Evolutionary conservation across 352 stramenopile species (phyloP), one percentile per base, ranked within the genome.

Genomic region (Pythium rishiriense): DNA sequence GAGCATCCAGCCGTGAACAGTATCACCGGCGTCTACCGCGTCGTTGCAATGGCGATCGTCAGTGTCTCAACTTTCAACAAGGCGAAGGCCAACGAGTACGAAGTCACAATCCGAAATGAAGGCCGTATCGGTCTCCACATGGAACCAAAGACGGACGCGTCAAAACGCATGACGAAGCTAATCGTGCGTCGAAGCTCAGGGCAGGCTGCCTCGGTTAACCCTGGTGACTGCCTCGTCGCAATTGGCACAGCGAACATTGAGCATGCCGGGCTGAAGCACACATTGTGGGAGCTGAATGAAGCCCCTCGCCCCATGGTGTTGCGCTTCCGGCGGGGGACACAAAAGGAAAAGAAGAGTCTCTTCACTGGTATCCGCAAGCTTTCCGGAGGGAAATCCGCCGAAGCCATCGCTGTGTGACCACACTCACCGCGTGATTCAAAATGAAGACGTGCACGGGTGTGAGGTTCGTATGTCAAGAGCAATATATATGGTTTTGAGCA

Each of bases 211-310:
- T 74, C 81, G 7, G 87, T 96, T 28, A 93, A 88, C 42, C 83
- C 83, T n/a, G 85, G 85, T 15, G 87, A 96, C 62, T 85, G 79
- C 51, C 74, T 96, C 29, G 84, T 94, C 37, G 82, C 79, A 9
- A 93, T 96, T 37, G 80, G 85, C n/a, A 86, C 79, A 33, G 82
- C 79, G 4, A 92, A 94, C 58, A 90, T 93, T 28, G 87, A 96
- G 64, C 81, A 94, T 50, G 85, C 87, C 29, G 87, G 87, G 15
- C 70, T 96, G 3, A 91, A 93, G 69, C 87, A 94, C 64, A 93
- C 87, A 29, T 48, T 96, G 22, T 96, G 87, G 87, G 84, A 85
- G 49, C 62, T 96, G 37, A 93, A 92, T 43, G 87, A 91, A 48
- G 76, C 83, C 11, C 74, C 80, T 24, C 79, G 85, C 0, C 87